These are phyloP conservation scores for Heliosperma pusillum DNA, from an alignment of 148 eudicot genomes.

Conservation along the genomic window DNA sequence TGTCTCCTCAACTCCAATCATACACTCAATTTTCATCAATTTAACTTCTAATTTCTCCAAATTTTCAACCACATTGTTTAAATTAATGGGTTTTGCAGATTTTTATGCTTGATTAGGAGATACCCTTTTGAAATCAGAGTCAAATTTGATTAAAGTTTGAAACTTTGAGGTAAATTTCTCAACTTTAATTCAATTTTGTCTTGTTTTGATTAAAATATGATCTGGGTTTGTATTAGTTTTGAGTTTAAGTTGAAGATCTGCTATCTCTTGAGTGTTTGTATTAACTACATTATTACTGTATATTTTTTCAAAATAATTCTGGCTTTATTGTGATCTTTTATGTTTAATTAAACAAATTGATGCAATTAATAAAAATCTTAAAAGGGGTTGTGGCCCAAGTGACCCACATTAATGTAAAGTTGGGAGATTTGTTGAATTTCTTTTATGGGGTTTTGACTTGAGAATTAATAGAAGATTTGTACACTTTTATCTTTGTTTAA, in stretches of 20 bases:
- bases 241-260: slow-evolving; percentile 25
- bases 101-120: slow-evolving; percentile 13
- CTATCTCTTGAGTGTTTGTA: not conserved
- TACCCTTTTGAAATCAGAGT: slow-evolving; percentile 20
- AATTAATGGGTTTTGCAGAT: not conserved
- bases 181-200: slow-evolving; percentile 8
- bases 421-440: slow-evolving; percentile 13
- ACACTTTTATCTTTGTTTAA: slow-evolving; percentile 17
- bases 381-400: slow-evolving; percentile 30
- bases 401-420: slow-evolving; percentile 40
- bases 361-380: slow-evolving; percentile 12
- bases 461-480: slow-evolving; percentile 5
- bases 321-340: not conserved
- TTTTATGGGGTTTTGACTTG: slow-evolving; percentile 18
- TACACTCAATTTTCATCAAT: not conserved
- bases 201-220: not conserved
- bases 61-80: slow-evolving; percentile 19
- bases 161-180: slow-evolving; percentile 20
- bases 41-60: not conserved
- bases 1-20: not conserved
- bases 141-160: slow-evolving; percentile 10
- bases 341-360: slow-evolving; percentile 14
- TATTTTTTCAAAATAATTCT: not conserved
- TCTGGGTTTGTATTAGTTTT: slow-evolving; percentile 16
- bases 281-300: no score